Base-by-base conservation (phyloP, 441 rosid species). In the Jatropha multifida region DNA sequence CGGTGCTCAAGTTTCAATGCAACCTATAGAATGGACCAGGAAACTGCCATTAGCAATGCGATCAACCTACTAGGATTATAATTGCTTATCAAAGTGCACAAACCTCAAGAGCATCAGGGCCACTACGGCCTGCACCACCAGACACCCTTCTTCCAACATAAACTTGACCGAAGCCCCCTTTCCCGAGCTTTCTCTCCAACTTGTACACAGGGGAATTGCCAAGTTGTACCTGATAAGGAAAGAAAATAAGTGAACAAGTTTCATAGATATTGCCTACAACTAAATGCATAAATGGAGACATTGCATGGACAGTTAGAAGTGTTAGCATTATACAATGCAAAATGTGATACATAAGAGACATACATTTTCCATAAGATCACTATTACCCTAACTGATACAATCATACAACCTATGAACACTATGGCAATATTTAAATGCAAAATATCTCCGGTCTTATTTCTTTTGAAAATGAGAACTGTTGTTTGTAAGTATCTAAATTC, bases 101-200 rank as follows among this genome's bases (percentile, higher is more conserved):
- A 81, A 87, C 92, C 89, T 89, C 91, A 66, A 86, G 46, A 64
- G 92, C 86, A 75, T 87, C 89, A 26, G 87, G 74, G 76, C 83
- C 84, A 40, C 81, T 83, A 71, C 63, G 81, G 58, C 84, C 52
- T 78, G 73, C 76, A 74, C 76, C 86, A 68, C 86, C 78, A 75
- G 86, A 68, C 61, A 80, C 76, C 59, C 92, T 86, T 65, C 94
- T 85, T 56, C 96, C 96, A 64, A 91, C 88, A 86, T 84, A 91
- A 55, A 91, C 96, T 87, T 91, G 96, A 71, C 96, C 94, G 85
- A 91, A 91, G 54, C 96, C 96, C 63, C 96, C 96, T 82, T 91
- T 91, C 11, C 96, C 96, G 78, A 91, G 79, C 76, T 89, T 91
- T 71, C 85, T 86, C 15, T 89, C 94, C 75, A 91, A 55, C 77